Evolutionary conservation across 768 basidiomycete genomes (phyloP).

Genomic region (Rhodotorula paludigena): DNA sequence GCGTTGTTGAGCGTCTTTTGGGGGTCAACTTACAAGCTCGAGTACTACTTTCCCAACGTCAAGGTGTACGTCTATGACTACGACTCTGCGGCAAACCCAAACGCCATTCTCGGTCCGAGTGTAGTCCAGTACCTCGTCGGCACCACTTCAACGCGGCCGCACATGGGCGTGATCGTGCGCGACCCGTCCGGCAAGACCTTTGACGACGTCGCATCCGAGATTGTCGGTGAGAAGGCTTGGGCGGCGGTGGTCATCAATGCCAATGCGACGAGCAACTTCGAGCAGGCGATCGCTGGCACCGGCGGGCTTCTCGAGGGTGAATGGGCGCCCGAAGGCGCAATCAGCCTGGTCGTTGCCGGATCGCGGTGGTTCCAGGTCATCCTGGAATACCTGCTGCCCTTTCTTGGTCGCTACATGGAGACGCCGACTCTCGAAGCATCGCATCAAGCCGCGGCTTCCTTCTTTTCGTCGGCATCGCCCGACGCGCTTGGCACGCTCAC

Average conservation of each 20-base stretch:
- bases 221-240: slow-evolving; percentile 28
- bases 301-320: slow-evolving; percentile 11
- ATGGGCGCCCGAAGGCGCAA: slow-evolving; percentile 14
- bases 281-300: slow-evolving; percentile 7
- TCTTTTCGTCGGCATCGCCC: slow-evolving; percentile 40
- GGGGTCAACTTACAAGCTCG: slow-evolving; percentile 24
- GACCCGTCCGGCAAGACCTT: slow-evolving; percentile 5
- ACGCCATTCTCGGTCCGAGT: slow-evolving; percentile 10
- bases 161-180: slow-evolving; percentile 10
- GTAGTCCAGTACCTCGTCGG: slow-evolving; percentile 3
- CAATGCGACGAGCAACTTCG: slow-evolving; percentile 26
- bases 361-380: slow-evolving; percentile 37
- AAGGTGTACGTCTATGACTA: slow-evolving; percentile 45
- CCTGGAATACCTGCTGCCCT: slow-evolving; percentile 45
- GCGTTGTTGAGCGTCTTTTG: slow-evolving; percentile 14
- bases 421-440: slow-evolving; percentile 40
- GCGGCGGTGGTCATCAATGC: slow-evolving; percentile 27
- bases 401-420: slow-evolving; percentile 36
- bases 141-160: neutral
- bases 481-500: slow-evolving; percentile 39
- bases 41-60: slow-evolving; percentile 37
- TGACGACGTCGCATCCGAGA: slow-evolving; percentile 11
- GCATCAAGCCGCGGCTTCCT: slow-evolving; percentile 36
- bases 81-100: slow-evolving; percentile 31
- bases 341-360: neutral